Base-by-base conservation (phyloP, 768 basidiomycete genomes). In the Auriculariales sp. region DNA sequence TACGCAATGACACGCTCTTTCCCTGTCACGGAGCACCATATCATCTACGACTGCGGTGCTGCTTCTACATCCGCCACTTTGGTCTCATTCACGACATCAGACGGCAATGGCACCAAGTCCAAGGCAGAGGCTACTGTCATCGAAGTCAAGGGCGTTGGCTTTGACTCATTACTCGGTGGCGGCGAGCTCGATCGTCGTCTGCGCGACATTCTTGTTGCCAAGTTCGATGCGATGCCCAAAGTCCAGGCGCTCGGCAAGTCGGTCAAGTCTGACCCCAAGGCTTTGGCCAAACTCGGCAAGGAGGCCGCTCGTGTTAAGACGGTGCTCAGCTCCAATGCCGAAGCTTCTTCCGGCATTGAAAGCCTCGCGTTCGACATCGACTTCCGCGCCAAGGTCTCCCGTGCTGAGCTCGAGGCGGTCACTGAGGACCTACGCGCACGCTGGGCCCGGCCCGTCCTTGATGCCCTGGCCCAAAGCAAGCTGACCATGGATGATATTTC, bases 1-100 rank as follows among this genome's bases (percentile, higher is more conserved):
- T 99, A 88, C 60, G 95, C 95, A 35, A 95, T 98, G 91, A 91
- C 92, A 2, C 78, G 94, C 45, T 72, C 79, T 2, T 98, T 98
- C 70, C 68, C 83, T 0, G 68, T 67, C 2, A 78, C 80, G 0
- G 84, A 93, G 59, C 77, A 83, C 62, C 93, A 98, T 61, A 65
- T 99, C 56, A 81, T 99, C 52, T 99, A 86, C 65, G 95, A 98
- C 58, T 88, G 91, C 1, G 95, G 95, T 35, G 88, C 94, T 4
- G 82, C 81, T 1, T 73, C 83, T 3, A 81, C 83, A 34, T 72
- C 78, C 27, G 87, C 89, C 1, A 90, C 88, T 0, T 66, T 93
- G 25, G 85, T 81, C 19, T 71, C 75, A 3, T 85, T 93, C 64
- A 64, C 71, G 17, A 55, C 69, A 3, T 5, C 42, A 4, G 46